phyloP scores from a whole-genome alignment of 768 basidiomycete genomes.

The Lactifluus subvellereus region DNA sequence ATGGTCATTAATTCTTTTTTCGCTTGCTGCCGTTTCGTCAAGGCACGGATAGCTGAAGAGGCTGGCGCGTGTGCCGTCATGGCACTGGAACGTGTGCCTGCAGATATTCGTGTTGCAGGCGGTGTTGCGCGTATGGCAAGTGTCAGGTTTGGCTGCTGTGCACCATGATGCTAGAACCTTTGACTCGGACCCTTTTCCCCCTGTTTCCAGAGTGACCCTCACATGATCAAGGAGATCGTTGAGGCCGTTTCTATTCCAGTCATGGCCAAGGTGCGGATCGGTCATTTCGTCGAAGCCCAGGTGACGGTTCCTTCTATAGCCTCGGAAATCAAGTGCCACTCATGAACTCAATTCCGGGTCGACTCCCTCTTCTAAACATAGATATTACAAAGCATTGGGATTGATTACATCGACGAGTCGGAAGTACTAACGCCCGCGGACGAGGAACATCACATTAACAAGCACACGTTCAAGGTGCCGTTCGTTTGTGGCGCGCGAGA shows the following conservation, averaged over 20 bases:
- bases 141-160: slow-evolving; percentile 11
- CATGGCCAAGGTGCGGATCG: slow-evolving; percentile 95
- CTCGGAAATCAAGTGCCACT: not conserved
- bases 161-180: slow-evolving; percentile 1
- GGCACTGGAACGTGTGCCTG: slow-evolving; percentile 93
- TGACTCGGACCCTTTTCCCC: not conserved
- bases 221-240: slow-evolving; percentile 95
- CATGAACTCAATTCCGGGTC: not conserved
- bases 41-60: slow-evolving; percentile 96
- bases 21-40: slow-evolving; percentile 12
- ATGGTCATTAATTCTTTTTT: slow-evolving; percentile 26
- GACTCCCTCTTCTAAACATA: slow-evolving; percentile 29
- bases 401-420: slow-evolving; percentile 95
- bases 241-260: slow-evolving; percentile 94
- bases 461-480: slow-evolving; percentile 90
- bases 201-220: slow-evolving; percentile 72
- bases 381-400: slow-evolving; percentile 90
- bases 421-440: slow-evolving; percentile 96
- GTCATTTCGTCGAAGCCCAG: slow-evolving; percentile 96
- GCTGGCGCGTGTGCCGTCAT: slow-evolving; percentile 98
- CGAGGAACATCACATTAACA: slow-evolving; percentile 94
- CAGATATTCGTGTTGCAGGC: slow-evolving; percentile 86
- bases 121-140: slow-evolving; percentile 95
- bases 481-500: slow-evolving; percentile 96
- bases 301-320: slow-evolving; percentile 32